Percentiles rank a stretch among this genome's conserved stretches.
phyloP scores from a whole-genome alignment of 441 rosid genomes.

The Isatis lusitanica region DNA sequence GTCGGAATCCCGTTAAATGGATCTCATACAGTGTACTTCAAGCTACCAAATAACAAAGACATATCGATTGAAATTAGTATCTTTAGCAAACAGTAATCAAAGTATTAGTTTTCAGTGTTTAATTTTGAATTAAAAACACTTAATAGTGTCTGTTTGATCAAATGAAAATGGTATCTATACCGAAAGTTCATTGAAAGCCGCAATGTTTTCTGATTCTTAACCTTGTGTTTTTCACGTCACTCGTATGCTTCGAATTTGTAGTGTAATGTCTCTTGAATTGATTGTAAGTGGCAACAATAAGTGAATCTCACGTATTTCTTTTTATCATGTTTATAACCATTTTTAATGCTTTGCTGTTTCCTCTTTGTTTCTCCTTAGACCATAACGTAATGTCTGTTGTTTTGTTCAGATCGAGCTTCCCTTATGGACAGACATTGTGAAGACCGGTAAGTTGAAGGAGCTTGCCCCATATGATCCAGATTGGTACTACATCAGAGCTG shows the following conservation, averaged over 20 bases:
- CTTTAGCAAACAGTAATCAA: not conserved
- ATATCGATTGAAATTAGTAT: not conserved
- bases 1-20: not conserved
- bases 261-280: not conserved
- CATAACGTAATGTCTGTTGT: not conserved
- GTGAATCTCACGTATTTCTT: not conserved
- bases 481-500: constrained; percentile 88
- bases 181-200: not conserved
- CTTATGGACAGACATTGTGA: constrained; percentile 85
- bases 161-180: not conserved
- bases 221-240: not conserved
- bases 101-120: not conserved
- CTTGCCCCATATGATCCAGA: constrained; percentile 94
- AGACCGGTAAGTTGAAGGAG: constrained; percentile 80
- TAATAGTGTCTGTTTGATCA: not conserved
- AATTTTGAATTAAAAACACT: too few species aligned
- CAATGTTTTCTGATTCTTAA: not conserved
- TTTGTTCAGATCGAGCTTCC: constrained; percentile 72
- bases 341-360: not conserved
- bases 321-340: not conserved
- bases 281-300: not conserved
- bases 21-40: not conserved
- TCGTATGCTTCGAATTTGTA: not conserved
- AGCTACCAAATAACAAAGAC: not conserved
- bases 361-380: not conserved